A percentile compares a stretch with the other conserved stretches of the same genome.
These are phyloP conservation scores for Taxillus chinensis DNA, from an alignment of 164 flowering plant species.

Conservation along the genomic window DNA sequence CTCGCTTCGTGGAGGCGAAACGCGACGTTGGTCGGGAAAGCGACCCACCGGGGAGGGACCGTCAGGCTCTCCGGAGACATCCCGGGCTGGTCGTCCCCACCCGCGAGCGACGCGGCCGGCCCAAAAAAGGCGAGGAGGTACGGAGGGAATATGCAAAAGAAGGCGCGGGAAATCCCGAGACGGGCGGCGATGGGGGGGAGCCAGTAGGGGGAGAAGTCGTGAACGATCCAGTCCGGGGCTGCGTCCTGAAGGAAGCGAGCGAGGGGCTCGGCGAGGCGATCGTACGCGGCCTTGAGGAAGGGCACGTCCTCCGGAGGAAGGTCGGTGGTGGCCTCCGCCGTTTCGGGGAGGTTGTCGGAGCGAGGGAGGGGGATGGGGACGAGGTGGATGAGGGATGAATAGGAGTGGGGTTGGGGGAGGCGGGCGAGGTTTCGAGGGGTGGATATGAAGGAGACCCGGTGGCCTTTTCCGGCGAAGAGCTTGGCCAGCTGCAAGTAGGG, in stretches of 20 bases:
- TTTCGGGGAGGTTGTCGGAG: background rate
- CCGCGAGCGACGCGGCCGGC: background rate
- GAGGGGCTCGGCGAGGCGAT: constrained; percentile 1
- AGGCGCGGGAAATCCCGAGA: constrained; percentile 1
- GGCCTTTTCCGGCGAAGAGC: background rate
- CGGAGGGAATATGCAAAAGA: background rate
- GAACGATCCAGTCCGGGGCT: background rate
- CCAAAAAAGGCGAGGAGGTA: background rate
- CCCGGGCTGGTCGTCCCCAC: background rate
- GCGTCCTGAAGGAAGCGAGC: background rate
- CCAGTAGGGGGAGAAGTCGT: constrained; percentile 4
- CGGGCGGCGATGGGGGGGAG: constrained; percentile 1
- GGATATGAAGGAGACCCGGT: constrained; percentile 2
- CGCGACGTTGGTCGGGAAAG: constrained; percentile 7
- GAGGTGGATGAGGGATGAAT: constrained; percentile 7
- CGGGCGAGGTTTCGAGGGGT: background rate
- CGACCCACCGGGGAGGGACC: constrained; percentile 12
- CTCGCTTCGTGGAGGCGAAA: constrained; percentile 3
- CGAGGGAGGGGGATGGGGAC: constrained; percentile 1
- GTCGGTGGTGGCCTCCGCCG: constrained; percentile 4
- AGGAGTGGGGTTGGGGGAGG: background rate
- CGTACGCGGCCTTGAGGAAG: constrained; percentile 4
- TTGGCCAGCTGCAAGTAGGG: constrained; percentile 4
- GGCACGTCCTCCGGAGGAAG: background rate
- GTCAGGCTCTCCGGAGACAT: constrained; percentile 6